Conservation (phyloP, 495 filamentous ascomycete species). For the Geoglossum glabrum region DNA sequence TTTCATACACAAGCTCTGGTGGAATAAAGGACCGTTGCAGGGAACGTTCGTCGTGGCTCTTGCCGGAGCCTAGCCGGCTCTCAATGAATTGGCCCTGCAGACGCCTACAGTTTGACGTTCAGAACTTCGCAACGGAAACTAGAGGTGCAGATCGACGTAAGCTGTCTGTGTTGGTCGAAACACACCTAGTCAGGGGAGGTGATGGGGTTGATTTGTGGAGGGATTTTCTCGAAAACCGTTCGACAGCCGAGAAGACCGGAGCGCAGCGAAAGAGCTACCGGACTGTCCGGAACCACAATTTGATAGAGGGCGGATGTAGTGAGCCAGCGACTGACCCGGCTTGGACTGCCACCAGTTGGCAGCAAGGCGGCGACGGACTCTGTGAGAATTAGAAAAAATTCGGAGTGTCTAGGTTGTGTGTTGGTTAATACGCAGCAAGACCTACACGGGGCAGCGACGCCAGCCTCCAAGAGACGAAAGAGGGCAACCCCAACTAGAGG, state of each 20-base stretch:
- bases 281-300: not conserved
- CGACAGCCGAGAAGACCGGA: not conserved
- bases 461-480: not conserved
- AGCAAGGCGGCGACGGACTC: not conserved
- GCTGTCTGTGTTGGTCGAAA: not conserved
- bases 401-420: not conserved
- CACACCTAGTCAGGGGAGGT: not conserved
- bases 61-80: not conserved
- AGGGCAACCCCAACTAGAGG: not conserved
- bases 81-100: not conserved
- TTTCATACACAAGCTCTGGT: not conserved
- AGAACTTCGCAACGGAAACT: not conserved
- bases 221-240: not conserved
- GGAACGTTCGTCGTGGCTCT: not conserved
- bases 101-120: not conserved
- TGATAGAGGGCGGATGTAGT: not conserved
- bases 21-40: not conserved
- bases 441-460: not conserved
- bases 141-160: not conserved
- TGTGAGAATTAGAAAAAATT: not conserved
- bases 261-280: not conserved
- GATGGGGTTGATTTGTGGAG: not conserved
- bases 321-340: not conserved
- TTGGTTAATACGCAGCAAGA: not conserved
- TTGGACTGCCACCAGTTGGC: not conserved